Percentiles rank a stretch among this genome's conserved stretches.
phyloP scores from a whole-genome alignment of 2,329 filamentous ascomycete species.

The Pseudogymnoascus pannorum region DNA sequence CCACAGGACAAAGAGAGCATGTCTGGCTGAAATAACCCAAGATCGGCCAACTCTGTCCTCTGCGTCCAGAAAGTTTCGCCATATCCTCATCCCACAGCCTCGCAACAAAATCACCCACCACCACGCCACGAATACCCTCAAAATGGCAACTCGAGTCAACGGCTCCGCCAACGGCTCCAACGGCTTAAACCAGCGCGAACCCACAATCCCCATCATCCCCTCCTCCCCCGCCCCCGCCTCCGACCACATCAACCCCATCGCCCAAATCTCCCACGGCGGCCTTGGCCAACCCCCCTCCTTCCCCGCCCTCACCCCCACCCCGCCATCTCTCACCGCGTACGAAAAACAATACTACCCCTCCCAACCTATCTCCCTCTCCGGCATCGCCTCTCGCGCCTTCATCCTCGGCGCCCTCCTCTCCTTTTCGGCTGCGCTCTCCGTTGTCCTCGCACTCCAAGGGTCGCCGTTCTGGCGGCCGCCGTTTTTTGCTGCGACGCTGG shows the following conservation, averaged over 20 bases:
- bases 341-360: conserved; percentile 24
- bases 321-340: conserved; percentile 14
- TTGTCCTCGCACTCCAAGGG: conserved; percentile 16
- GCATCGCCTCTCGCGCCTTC: conserved; percentile 31
- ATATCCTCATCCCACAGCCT: neutral
- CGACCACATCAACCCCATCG: neutral
- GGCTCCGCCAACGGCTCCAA: conserved; percentile 12
- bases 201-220: neutral
- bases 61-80: neutral
- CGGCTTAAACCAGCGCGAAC: neutral
- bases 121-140: neutral
- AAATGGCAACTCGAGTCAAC: conserved; percentile 8
- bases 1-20: neutral
- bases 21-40: neutral
- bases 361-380: conserved; percentile 29
- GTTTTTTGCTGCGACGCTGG: conserved; percentile 62
- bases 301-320: neutral
- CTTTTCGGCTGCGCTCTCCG: conserved; percentile 10
- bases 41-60: neutral
- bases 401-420: conserved; percentile 25
- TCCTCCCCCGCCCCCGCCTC: neutral
- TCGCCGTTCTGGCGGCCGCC: conserved; percentile 49
- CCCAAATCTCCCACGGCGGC: conserved; percentile 11
- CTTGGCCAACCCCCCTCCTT: neutral
- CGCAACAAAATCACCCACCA: neutral